A percentile compares a stretch with the other conserved stretches of the same genome.
phyloP scores from a whole-genome alignment of 2,329 filamentous ascomycete genomes.

The Colletotrichum sojae region DNA sequence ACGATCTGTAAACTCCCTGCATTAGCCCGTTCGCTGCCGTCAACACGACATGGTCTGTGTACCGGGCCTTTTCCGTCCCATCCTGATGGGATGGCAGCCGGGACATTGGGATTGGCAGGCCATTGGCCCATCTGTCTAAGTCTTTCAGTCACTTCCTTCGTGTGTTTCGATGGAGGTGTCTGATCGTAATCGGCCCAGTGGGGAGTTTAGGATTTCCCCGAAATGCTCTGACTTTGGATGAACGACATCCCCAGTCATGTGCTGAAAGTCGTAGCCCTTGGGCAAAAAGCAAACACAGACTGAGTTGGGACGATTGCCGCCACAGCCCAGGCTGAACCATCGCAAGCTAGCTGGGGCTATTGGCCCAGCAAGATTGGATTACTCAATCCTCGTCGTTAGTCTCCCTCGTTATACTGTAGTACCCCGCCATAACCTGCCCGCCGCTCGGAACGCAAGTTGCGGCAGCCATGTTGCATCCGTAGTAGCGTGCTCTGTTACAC shows the following conservation, averaged over 20 bases:
- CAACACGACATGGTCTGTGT: constrained; percentile 13
- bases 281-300: too few species aligned
- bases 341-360: constrained; percentile 1
- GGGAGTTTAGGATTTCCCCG: too few species aligned
- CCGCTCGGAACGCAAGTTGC: neutral
- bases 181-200: too few species aligned
- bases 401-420: neutral
- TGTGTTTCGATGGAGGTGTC: too few species aligned
- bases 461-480: neutral
- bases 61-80: constrained; percentile 1
- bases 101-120: neutral
- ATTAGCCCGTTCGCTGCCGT: constrained; percentile 24
- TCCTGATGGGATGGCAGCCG: neutral
- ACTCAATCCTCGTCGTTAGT: neutral
- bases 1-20: constrained; percentile 22
- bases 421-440: constrained; percentile 1
- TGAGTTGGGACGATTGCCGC: neutral
- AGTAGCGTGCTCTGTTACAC: neutral
- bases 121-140: too few species aligned
- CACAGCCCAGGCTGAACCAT: neutral
- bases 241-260: neutral
- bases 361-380: neutral
- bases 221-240: too few species aligned
- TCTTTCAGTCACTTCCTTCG: too few species aligned
- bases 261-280: neutral